Base-by-base conservation (phyloP, 2,329 filamentous ascomycete genomes). In the Xylariales sp. region DNA sequence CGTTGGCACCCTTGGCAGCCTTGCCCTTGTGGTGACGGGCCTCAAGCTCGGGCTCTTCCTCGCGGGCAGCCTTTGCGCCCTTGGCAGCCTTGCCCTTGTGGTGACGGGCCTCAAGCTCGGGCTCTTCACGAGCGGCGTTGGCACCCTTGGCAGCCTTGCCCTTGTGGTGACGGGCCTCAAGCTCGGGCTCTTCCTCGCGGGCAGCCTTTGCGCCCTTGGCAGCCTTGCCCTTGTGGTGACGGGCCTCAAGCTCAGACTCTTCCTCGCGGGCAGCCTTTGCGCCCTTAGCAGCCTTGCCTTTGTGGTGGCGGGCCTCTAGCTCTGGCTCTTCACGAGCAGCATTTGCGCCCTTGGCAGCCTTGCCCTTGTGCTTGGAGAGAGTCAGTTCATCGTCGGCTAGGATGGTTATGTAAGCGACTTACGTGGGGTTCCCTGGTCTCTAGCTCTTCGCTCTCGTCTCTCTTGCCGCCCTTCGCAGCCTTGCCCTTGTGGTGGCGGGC, bases 401-500 rank as follows among this genome's bases (percentile, higher is more conserved):
- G n/a, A n/a, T n/a, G n/a, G n/a, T n/a, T n/a, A n/a, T n/a, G n/a
- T n/a, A n/a, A n/a, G n/a, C n/a, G n/a, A n/a, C n/a, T n/a, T n/a
- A n/a, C n/a, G 37, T 44, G 24, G 4, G 43, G 42, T 18, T 42
- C 36, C 24, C 46, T 43, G 16, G 19, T 5, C 11, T 28, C 39
- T 11, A 24, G 28, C 33, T 43, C 20, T 27, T 35, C 39, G 19
- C 37, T 33, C 9, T 29, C 19, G 37, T 35, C 33, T 15, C n/a
- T 14, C 16, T 11, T 44, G 20, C 14, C 11, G 28, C 25, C 42
- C 43, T 4, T 19, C 34, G 1, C 38, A 24, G n/a, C 38, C 31
- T 52, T 49, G 39, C 52, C 54, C 18, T 51, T 48, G 34, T 45
- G 42, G 36, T 45, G 38, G 12, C 48, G 43, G 22, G 46, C 32